A percentile compares a stretch with the other conserved stretches of the same genome.
Conservation (phyloP, 768 basidiomycete genomes). For the Amyloporia xantha region DNA sequence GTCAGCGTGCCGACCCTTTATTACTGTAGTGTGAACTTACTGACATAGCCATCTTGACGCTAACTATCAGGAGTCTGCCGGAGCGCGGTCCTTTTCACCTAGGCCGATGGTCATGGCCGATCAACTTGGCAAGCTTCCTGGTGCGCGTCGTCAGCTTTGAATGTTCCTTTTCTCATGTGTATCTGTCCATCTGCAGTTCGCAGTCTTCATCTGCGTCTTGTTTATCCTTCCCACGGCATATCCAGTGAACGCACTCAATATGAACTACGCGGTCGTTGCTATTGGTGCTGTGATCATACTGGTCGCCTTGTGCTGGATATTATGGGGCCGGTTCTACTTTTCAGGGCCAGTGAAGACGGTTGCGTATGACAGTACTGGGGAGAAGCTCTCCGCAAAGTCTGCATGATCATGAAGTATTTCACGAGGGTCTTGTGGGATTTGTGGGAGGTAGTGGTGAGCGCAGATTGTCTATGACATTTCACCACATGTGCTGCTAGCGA, state of each 20-base stretch:
- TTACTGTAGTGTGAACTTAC: no score
- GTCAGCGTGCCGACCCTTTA: slow-evolving; percentile 31
- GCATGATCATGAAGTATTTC: no score
- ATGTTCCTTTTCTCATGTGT: no score
- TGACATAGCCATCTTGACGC: neutral
- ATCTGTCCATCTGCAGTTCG: slow-evolving; percentile 32
- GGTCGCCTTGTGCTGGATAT: slow-evolving; percentile 39
- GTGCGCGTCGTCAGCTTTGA: slow-evolving; percentile 26
- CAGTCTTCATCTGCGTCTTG: slow-evolving; percentile 44
- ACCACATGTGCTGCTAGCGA: no score
- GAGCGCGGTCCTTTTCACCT: slow-evolving; percentile 45
- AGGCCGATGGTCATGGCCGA: slow-evolving; percentile 44
- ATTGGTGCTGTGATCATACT: slow-evolving; percentile 40
- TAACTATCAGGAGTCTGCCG: slow-evolving; percentile 29
- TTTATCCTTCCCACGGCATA: slow-evolving; percentile 51
- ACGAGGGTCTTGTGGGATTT: no score
- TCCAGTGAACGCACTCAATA: slow-evolving; percentile 42
- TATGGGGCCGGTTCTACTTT: slow-evolving; percentile 42
- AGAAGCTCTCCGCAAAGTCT: no score
- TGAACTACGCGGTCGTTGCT: slow-evolving; percentile 54
- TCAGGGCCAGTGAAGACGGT: slow-evolving; percentile 38
- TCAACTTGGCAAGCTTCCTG: slow-evolving; percentile 42
- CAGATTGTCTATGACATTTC: no score
- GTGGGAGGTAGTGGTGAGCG: no score
- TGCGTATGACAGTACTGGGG: no score